Evolutionary conservation across 2,329 filamentous ascomycete genomes (phyloP), one percentile per base, ranked within the genome.

Genomic region (Harringtonia lauricola): DNA sequence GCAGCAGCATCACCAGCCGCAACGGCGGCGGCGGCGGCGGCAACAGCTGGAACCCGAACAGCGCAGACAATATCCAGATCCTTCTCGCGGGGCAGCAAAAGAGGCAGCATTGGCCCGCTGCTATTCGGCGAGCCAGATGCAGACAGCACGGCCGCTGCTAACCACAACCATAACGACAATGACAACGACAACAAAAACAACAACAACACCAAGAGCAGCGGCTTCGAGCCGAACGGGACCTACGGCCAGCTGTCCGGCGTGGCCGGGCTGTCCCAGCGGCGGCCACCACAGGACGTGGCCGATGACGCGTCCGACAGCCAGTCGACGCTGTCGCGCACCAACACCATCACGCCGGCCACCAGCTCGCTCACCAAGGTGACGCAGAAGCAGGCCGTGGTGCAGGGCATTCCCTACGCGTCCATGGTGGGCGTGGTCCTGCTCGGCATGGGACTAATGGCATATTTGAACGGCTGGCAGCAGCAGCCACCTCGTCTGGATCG

Each of bases 371-470:
- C 59, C 41, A 56, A 63, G 48, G 58, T 64, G 47, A 56, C 59
- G 48, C 67, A 58, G 45, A 67, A 72, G 38, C 64, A 63, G 51
- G 66, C 59, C 41, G 55, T 73, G 45, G 57, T 75, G 48, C 71
- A 80, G 37, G 71, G 74, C 44, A 68, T 85, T 46, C 86, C 86
- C 15, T 90, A 89, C 56, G 81, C 83, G 34, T 88, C 83, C 2
- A 87, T 90, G 75, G 64, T 92, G 37, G 83, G 86, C 12, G 86
- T 92, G 28, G 85, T 92, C 22, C 62, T 92, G 44, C 66, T 92
- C 48, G 86, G 86, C 28, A 82, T 92, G 66, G 83, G 86, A 14
- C 61, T 92, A 51, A 92, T 92, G 86, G 84, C 83, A 35, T 89
- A 88, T 62, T 71, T 92, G 53, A 92, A 92, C 56, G 82, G 83